phyloP scores from a whole-genome alignment of 2,329 filamentous ascomycete species.

The Hypoxylon sp. region DNA sequence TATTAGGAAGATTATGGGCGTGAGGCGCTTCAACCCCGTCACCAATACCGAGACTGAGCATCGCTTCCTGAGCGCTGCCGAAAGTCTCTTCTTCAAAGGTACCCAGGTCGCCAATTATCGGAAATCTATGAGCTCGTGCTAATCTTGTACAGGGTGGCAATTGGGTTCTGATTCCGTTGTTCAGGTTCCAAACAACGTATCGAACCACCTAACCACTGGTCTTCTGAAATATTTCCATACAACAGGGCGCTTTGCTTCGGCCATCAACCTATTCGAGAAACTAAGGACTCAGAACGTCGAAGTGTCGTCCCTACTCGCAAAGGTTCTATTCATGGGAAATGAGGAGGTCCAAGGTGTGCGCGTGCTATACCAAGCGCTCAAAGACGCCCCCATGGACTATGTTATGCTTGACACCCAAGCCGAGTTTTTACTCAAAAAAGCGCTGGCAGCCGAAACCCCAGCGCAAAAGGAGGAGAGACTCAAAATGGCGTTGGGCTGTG shows the following conservation, averaged over 20 bases:
- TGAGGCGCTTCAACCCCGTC: slow-evolving; percentile 95
- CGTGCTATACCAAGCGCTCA: slow-evolving; percentile 87
- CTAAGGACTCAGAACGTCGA: slow-evolving; percentile 91
- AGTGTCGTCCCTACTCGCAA: slow-evolving; percentile 91
- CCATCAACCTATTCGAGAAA: slow-evolving; percentile 98
- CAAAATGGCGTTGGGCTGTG: slow-evolving; percentile 90
- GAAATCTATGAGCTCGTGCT: not conserved
- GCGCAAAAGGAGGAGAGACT: slow-evolving; percentile 76
- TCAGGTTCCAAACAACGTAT: slow-evolving; percentile 96
- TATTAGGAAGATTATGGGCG: slow-evolving; percentile 97
- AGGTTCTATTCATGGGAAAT: slow-evolving; percentile 92
- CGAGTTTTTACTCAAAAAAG: slow-evolving; percentile 90
- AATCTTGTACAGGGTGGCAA: slow-evolving; percentile 81
- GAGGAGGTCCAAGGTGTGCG: slow-evolving; percentile 97
- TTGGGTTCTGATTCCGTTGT: slow-evolving; percentile 97
- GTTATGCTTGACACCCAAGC: slow-evolving; percentile 96
- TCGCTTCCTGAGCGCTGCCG: slow-evolving; percentile 92
- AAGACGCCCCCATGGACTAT: slow-evolving; percentile 97
- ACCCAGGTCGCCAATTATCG: slow-evolving; percentile 40
- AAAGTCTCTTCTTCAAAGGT: slow-evolving; percentile 96
- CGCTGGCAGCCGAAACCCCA: slow-evolving; percentile 67
- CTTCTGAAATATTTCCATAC: slow-evolving; percentile 95
- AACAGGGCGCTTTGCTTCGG: slow-evolving; percentile 92
- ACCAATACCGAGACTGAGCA: slow-evolving; percentile 99
- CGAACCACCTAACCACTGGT: slow-evolving; percentile 95